These are phyloP conservation scores for Fomitopsis pulvina DNA, from an alignment of 768 basidiomycete genomes.

Conservation along the genomic window DNA sequence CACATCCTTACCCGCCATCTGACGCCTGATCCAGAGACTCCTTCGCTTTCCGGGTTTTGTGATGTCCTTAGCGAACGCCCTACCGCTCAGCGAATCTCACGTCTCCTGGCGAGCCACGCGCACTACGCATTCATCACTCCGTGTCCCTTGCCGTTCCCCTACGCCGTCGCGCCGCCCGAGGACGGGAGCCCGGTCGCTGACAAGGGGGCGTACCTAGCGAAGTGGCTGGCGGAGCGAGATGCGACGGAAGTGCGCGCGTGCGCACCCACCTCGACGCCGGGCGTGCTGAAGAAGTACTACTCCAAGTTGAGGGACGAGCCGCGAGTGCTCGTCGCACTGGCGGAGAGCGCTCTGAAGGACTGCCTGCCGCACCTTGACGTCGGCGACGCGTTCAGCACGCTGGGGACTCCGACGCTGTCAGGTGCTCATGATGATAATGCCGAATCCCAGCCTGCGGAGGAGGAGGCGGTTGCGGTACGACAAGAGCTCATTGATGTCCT, in stretches of 20 bases:
- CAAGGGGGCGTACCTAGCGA: slow-evolving; percentile 61
- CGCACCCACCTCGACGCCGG: slow-evolving; percentile 15
- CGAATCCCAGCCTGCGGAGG: slow-evolving; percentile 14
- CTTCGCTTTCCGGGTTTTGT: slow-evolving; percentile 46
- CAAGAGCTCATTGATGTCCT: slow-evolving; percentile 77
- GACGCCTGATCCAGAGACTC: slow-evolving; percentile 54
- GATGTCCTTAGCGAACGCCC: slow-evolving; percentile 45
- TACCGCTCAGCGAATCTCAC: slow-evolving; percentile 63
- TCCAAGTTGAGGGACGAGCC: slow-evolving; percentile 41
- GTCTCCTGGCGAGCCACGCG: slow-evolving; percentile 45
- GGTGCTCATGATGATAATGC: slow-evolving; percentile 22
- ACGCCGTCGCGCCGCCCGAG: slow-evolving; percentile 53
- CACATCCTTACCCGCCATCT: slow-evolving; percentile 38
- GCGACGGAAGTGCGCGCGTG: slow-evolving; percentile 32
- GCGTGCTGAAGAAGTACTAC: slow-evolving; percentile 31
- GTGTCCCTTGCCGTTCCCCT: slow-evolving; percentile 79
- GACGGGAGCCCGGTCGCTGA: slow-evolving; percentile 41
- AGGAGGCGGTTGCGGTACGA: slow-evolving; percentile 39
- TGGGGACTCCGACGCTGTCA: slow-evolving; percentile 56
- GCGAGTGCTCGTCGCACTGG: slow-evolving; percentile 64
- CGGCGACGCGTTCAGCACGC: slow-evolving; percentile 68
- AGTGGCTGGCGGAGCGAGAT: slow-evolving; percentile 69
- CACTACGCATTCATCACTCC: slow-evolving; percentile 85
- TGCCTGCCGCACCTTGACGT: slow-evolving; percentile 82
- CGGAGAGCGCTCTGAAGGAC: slow-evolving; percentile 61